Conservation (phyloP, 2,329 filamentous ascomycete genomes). For the Lecanicillium sp. region DNA sequence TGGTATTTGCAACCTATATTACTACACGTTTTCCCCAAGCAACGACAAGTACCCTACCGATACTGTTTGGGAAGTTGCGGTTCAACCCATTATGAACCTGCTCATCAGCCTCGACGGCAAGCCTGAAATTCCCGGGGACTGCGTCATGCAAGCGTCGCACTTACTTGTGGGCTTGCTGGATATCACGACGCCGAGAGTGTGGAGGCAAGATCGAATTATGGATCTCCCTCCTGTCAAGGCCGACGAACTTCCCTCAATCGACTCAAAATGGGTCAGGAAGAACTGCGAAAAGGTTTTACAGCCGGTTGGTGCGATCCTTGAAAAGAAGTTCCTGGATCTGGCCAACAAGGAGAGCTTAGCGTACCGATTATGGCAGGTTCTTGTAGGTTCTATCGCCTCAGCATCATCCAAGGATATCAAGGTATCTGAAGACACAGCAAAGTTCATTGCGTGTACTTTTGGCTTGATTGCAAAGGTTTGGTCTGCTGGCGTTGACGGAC, state of each 20-base stretch:
- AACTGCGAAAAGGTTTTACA: constrained; percentile 61
- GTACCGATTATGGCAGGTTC: constrained; percentile 52
- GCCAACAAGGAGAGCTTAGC: constrained; percentile 50
- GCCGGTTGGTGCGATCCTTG: constrained; percentile 53
- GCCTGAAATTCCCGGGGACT: constrained; percentile 40
- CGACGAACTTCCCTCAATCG: constrained; percentile 76
- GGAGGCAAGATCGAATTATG: constrained; percentile 68
- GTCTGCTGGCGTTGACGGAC: constrained; percentile 33
- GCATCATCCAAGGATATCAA: constrained; percentile 84
- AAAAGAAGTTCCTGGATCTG: constrained; percentile 57
- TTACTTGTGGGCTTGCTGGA: constrained; percentile 70
- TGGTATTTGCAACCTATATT: constrained; percentile 73
- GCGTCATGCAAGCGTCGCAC: constrained; percentile 52
- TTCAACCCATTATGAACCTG: constrained; percentile 57
- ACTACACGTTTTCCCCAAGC: constrained; percentile 73
- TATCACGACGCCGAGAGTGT: constrained; percentile 51
- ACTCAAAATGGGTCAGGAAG: constrained; percentile 80
- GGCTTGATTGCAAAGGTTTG: constrained; percentile 65
- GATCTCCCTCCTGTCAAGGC: constrained; percentile 52
- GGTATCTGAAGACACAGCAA: constrained; percentile 74
- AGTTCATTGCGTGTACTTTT: constrained; percentile 68
- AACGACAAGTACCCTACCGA: constrained; percentile 62
- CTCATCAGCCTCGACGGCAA: constrained; percentile 40
- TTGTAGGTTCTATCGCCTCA: constrained; percentile 57
- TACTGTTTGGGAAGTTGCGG: constrained; percentile 69